These are phyloP conservation scores for Fusarium cyanostomum DNA, from an alignment of 2,329 filamentous ascomycete species.

Conservation along the genomic window DNA sequence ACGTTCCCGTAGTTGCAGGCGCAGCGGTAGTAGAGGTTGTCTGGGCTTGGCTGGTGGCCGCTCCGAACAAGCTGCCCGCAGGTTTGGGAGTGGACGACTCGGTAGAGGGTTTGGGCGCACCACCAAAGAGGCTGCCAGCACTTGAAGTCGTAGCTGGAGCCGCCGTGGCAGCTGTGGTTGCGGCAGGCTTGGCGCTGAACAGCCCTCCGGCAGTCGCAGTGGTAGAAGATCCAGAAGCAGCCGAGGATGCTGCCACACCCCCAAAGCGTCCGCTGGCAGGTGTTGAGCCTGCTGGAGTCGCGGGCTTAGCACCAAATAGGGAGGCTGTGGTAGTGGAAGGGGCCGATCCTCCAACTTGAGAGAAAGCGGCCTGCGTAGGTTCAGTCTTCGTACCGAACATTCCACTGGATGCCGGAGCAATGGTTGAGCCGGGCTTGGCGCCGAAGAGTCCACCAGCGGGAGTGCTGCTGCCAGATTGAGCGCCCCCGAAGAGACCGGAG, in stretches of 20 bases:
- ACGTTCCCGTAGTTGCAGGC: constrained; percentile 35
- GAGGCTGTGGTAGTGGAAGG: constrained; percentile 37
- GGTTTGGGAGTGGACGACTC: constrained; percentile 37
- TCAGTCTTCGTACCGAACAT: constrained; percentile 40
- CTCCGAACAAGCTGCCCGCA: constrained; percentile 41
- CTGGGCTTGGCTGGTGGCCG: constrained; percentile 30
- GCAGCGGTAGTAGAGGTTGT: constrained; percentile 40
- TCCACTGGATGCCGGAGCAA: constrained; percentile 37
- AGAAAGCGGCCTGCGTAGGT: constrained; percentile 26
- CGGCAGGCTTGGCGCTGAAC: constrained; percentile 47
- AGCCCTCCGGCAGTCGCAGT: constrained; percentile 45
- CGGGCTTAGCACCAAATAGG: constrained; percentile 55
- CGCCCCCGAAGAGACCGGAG: constrained; percentile 48
- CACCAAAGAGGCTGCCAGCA: constrained; percentile 40
- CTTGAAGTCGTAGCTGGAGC: constrained; percentile 42
- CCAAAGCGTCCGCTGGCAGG: constrained; percentile 51
- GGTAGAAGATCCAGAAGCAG: constrained; percentile 44
- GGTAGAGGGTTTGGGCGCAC: constrained; percentile 34
- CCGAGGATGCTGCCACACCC: constrained; percentile 41
- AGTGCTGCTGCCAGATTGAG: constrained; percentile 45
- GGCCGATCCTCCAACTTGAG: constrained; percentile 36
- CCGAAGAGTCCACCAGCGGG: constrained; percentile 48
- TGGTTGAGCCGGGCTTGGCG: constrained; percentile 42
- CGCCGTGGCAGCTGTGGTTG: constrained; percentile 42
- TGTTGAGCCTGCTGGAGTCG: constrained; percentile 49